These are phyloP conservation scores for Phytophthora boehmeriae DNA, from an alignment of 352 stramenopile genomes.

Conservation along the genomic window DNA sequence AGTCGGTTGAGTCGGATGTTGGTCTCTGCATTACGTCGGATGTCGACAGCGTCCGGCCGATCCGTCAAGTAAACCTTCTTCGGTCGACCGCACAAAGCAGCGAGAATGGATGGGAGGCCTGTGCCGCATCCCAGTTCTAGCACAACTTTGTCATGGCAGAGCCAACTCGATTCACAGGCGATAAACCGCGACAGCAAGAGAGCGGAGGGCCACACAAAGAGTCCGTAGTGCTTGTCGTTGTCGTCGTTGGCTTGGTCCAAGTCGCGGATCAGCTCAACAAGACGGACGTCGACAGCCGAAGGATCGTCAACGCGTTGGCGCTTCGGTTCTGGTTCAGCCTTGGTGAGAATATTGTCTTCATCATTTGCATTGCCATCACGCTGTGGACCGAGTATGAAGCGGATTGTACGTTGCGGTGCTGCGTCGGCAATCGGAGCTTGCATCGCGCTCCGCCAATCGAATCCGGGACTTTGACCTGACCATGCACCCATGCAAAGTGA, in stretches of 20 bases:
- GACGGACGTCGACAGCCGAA: constrained; percentile 36
- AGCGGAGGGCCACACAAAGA: constrained; percentile 74
- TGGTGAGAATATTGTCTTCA: background rate
- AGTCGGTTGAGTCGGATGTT: constrained; percentile 65
- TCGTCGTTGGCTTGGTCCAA: constrained; percentile 43
- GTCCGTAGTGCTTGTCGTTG: constrained; percentile 57
- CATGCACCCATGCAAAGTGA: background rate
- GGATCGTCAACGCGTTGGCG: constrained; percentile 16
- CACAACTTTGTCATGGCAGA: constrained; percentile 49
- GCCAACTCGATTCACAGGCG: constrained; percentile 28
- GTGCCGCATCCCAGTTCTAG: constrained; percentile 75
- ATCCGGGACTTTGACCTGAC: constrained; percentile 17
- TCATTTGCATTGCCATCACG: background rate
- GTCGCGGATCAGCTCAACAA: constrained; percentile 65
- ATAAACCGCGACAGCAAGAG: constrained; percentile 59
- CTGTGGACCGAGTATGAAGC: background rate
- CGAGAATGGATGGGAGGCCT: constrained; percentile 66
- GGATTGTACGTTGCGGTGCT: constrained; percentile 23
- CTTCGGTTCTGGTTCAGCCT: constrained; percentile 18
- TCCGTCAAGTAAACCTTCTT: constrained; percentile 60
- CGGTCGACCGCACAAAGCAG: constrained; percentile 40
- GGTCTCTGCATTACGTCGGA: constrained; percentile 51
- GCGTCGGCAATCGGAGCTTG: background rate
- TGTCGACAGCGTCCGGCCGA: constrained; percentile 47
- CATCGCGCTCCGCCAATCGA: constrained; percentile 25